These are phyloP conservation scores for Candida boleticola DNA, from an alignment of 805 yeast genomes.

Conservation along the genomic window DNA sequence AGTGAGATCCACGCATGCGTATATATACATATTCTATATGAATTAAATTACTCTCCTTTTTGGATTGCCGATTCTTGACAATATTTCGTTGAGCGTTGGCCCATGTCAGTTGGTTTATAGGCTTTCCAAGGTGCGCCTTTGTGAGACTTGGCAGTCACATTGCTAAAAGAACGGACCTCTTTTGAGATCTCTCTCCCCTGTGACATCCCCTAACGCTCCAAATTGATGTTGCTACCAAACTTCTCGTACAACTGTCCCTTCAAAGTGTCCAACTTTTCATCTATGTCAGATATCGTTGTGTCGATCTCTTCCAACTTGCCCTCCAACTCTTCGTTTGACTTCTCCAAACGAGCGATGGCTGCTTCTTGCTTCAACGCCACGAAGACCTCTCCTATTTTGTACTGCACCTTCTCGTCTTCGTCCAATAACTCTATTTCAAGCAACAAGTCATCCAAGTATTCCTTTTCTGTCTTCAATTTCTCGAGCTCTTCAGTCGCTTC, in stretches of 20 bases:
- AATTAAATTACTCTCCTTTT: no score
- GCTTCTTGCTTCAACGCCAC: constrained; percentile 64
- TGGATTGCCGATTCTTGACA: no score
- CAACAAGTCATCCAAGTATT: constrained; percentile 81
- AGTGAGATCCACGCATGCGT: no score
- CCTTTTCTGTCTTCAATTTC: constrained; percentile 65
- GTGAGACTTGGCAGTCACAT: no score
- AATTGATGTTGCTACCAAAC: constrained; percentile 84
- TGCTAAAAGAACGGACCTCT: no score
- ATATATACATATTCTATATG: no score
- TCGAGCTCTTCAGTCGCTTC: constrained; percentile 48
- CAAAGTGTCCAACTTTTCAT: constrained; percentile 54
- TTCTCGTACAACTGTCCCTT: constrained; percentile 80
- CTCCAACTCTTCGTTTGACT: constrained; percentile 55
- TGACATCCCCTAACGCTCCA: constrained; percentile 71
- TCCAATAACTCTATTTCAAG: constrained; percentile 86
- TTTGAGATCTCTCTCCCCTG: no score
- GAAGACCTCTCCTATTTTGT: constrained; percentile 80
- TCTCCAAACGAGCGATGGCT: constrained; percentile 67
- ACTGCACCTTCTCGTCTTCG: constrained; percentile 65
- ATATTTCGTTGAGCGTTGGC: no score
- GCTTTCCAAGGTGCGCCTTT: no score
- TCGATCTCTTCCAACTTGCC: constrained; percentile 46
- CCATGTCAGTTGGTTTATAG: no score
- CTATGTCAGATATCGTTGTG: constrained; percentile 47